A percentile compares a stretch with the other conserved stretches of the same genome.
Evolutionary conservation across 2,329 filamentous ascomycete species (phyloP).

Genomic region (Westerdykella aurantiaca): DNA sequence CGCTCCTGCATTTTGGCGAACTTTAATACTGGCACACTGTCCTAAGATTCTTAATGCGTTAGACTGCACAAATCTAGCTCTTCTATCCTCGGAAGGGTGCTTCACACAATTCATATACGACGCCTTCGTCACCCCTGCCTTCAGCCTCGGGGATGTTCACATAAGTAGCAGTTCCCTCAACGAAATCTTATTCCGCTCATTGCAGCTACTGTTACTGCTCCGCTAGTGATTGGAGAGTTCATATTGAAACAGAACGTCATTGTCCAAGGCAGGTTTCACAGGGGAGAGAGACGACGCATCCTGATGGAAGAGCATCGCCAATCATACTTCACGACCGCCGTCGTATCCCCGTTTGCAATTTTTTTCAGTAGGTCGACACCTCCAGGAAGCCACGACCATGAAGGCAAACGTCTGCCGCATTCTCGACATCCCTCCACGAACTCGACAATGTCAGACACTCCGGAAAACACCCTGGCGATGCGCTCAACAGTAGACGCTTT

Average conservation of each 20-base stretch:
- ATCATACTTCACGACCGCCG: conserved; percentile 1
- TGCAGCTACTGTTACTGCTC: not conserved
- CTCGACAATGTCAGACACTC: not conserved
- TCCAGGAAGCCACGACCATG: no score
- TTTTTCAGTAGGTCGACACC: not conserved
- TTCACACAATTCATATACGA: conserved; percentile 4
- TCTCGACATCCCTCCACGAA: not conserved
- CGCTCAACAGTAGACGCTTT: not conserved
- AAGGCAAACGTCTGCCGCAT: no score
- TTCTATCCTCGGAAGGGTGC: not conserved
- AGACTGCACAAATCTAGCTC: not conserved
- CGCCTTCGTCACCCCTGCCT: no score
- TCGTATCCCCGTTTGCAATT: not conserved
- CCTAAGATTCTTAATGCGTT: not conserved
- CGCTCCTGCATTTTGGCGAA: conserved; percentile 6
- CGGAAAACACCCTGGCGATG: not conserved
- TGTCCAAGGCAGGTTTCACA: no score
- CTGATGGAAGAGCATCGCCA: conserved; percentile 1
- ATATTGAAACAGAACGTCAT: no score
- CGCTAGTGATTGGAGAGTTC: not conserved
- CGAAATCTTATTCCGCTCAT: not conserved
- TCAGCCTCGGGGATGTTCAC: no score
- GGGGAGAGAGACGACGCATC: not conserved
- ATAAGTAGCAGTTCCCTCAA: no score
- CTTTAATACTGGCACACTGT: conserved; percentile 3